Percentiles rank a stretch among this genome's conserved stretches.
Evolutionary conservation across 2,329 filamentous ascomycete genomes (phyloP).

Genomic region (Venturia oleaginea): DNA sequence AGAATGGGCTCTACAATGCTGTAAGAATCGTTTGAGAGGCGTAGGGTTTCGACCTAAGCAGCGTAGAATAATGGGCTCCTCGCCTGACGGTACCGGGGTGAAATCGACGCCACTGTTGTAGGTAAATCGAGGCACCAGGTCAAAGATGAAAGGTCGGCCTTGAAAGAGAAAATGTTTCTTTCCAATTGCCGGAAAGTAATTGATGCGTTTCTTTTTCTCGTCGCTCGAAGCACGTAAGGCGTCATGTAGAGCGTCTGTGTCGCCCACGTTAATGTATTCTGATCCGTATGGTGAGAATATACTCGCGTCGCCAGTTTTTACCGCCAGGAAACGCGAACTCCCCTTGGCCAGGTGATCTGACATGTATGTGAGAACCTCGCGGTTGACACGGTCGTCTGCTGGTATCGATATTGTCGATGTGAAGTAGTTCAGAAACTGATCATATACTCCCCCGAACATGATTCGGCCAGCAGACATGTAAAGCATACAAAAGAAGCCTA

Average conservation of each 20-base stretch:
- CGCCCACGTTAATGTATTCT: neutral
- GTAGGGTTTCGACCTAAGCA: neutral
- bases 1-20: neutral
- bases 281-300: neutral
- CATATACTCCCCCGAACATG: neutral
- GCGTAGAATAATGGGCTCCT: neutral
- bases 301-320: neutral
- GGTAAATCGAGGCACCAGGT: neutral
- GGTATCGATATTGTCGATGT: neutral
- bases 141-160: slow-evolving; percentile 6
- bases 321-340: neutral
- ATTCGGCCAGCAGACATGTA: neutral
- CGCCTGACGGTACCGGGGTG: neutral
- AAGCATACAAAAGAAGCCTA: neutral
- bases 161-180: neutral
- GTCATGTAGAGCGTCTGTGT: neutral
- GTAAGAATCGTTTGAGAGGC: neutral
- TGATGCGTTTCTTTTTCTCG: neutral
- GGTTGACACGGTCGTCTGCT: neutral
- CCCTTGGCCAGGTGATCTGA: neutral
- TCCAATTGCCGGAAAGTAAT: slow-evolving; percentile 3
- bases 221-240: neutral
- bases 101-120: neutral
- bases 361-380: neutral
- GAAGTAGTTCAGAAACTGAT: neutral